Base-by-base conservation (phyloP, 2,329 filamentous ascomycete genomes). In the Neodidymelliopsis sp. region DNA sequence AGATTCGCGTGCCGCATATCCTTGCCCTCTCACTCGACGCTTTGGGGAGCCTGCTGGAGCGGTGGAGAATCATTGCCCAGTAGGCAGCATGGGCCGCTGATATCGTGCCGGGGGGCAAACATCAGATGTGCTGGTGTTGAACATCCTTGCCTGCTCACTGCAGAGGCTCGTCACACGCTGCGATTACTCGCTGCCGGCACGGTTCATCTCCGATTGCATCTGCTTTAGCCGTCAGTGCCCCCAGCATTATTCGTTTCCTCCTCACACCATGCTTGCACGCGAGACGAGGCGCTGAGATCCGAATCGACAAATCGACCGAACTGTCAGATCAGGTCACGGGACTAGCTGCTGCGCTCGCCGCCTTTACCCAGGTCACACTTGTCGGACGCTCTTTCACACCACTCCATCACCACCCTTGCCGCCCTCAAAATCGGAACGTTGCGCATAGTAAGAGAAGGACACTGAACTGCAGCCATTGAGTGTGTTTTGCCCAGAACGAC, bases 141-240 rank as follows among this genome's bases (percentile, higher is more conserved):
- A 34, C 41, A 45, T 50, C 40, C 47, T 45, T 50, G 47, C 47
- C 35, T 35, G 44, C 47, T 50, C 35, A 45, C 47, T 50, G 47
- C 40, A 50, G 47, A 50, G 35, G 40, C 49, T 47, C 49, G 49
- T 52, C 49, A 46, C 49, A 47, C 49, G 25, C 36, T 15, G 42
- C 49, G 16, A 52, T 52, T 46, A 47, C 59, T 62, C 59, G 59
- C 52, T 65, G 60, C 57, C 59, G 57, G 48, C 39, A 59, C 63
- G 60, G 56, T 60, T 62, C 63, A 72, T 73, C 68, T 73, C 70
- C 70, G 70, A 72, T 72, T 69, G 63, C 63, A 67, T 71, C 64
- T 63, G 60, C 56, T 56, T 52, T 59, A 56, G 59, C 57, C 57
- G 40, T 50, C 47, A 40, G 30, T 24, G 40, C 40, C 47, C n/a